phyloP scores from a whole-genome alignment of 768 basidiomycete genomes.

The Leccinum fibrillosum region DNA sequence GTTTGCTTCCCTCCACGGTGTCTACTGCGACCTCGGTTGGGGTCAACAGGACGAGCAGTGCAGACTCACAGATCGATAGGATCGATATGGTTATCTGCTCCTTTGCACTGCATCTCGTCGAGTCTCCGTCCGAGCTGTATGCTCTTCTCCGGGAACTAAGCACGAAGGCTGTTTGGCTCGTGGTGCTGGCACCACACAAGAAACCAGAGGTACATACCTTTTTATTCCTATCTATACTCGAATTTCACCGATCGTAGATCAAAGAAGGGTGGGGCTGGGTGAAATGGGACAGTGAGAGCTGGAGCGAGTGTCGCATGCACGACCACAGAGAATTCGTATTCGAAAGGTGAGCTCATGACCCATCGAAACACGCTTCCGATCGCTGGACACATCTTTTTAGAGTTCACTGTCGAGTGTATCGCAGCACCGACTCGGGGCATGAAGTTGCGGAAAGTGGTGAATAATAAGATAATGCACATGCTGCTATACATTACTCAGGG shows the following conservation, averaged over 20 bases:
- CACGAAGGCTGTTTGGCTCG: slow-evolving; percentile 58
- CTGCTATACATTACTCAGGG: too few species aligned
- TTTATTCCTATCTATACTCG: background rate
- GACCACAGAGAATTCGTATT: slow-evolving; percentile 43
- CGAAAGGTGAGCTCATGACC: slow-evolving; percentile 38
- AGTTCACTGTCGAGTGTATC: slow-evolving; percentile 32
- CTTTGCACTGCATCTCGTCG: slow-evolving; percentile 70
- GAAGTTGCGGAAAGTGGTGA: slow-evolving; percentile 6
- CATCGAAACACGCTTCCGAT: background rate
- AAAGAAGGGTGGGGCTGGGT: slow-evolving; percentile 67
- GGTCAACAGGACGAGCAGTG: background rate
- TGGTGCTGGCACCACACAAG: slow-evolving; percentile 73
- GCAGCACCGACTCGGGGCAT: slow-evolving; percentile 8
- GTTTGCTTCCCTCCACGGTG: slow-evolving; percentile 40
- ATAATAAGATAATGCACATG: background rate
- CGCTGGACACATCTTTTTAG: slow-evolving; percentile 5
- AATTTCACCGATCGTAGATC: slow-evolving; percentile 37
- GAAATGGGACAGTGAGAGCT: slow-evolving; percentile 55
- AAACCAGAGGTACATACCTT: slow-evolving; percentile 57
- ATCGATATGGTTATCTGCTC: slow-evolving; percentile 70
- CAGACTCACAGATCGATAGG: slow-evolving; percentile 4
- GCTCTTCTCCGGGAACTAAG: slow-evolving; percentile 63
- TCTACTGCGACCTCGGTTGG: slow-evolving; percentile 13
- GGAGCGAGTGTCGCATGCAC: slow-evolving; percentile 41
- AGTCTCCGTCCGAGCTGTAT: slow-evolving; percentile 58